Evolutionary conservation across 1,139 yeast genomes (phyloP).

Genomic region (Taphrina communis): DNA sequence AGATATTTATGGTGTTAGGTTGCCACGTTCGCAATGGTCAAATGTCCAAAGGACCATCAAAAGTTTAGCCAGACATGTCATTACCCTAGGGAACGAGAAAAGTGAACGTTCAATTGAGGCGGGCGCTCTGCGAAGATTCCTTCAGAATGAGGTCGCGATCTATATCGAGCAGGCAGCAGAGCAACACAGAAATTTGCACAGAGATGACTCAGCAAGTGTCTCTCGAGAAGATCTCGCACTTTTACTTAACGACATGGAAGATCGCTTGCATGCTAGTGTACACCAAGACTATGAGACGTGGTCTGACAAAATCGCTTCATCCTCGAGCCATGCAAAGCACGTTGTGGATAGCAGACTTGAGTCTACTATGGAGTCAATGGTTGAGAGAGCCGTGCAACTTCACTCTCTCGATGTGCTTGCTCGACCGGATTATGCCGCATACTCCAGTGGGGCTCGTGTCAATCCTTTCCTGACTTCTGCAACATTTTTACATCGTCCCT

Average conservation of each 20-base stretch:
- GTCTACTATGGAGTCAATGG: slow-evolving; percentile 2
- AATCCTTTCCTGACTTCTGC: slow-evolving; percentile 49
- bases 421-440: slow-evolving; percentile 51
- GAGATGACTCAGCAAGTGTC: neutral
- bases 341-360: neutral
- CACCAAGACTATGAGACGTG: neutral
- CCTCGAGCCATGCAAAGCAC: neutral
- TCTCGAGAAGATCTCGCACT: neutral
- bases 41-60: neutral
- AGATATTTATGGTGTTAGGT: neutral
- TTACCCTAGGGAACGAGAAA: neutral
- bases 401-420: slow-evolving; percentile 45
- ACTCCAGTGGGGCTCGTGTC: slow-evolving; percentile 50
- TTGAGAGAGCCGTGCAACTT: slow-evolving; percentile 34
- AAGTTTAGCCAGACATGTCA: neutral
- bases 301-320: neutral
- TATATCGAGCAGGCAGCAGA: neutral
- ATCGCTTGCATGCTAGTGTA: neutral
- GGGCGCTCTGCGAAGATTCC: neutral
- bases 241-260: neutral
- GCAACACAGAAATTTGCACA: neutral
- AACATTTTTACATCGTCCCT: slow-evolving; percentile 48
- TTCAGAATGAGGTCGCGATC: neutral
- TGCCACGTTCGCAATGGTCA: neutral
- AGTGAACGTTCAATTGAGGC: neutral